A percentile compares a stretch with the other conserved stretches of the same genome.
phyloP scores from a whole-genome alignment of 2,329 filamentous ascomycete species.

The Neoascochyta sp. region DNA sequence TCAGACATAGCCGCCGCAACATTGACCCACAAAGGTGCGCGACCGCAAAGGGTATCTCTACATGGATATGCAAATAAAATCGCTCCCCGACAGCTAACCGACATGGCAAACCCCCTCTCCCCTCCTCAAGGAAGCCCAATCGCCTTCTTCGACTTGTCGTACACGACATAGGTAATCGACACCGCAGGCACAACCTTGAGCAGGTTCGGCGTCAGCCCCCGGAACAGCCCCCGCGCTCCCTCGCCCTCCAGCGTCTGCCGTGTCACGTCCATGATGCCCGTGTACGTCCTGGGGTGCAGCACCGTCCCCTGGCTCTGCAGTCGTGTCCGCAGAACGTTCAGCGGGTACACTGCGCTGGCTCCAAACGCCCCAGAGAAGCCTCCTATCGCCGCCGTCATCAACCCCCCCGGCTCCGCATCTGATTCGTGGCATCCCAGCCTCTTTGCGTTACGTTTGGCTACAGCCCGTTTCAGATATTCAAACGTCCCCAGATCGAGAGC shows the following conservation, averaged over 20 bases:
- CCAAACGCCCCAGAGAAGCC: conserved; percentile 89
- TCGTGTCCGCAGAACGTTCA: conserved; percentile 88
- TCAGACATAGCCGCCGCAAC: conserved; percentile 6
- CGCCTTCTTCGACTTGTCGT: conserved; percentile 41
- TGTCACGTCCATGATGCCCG: conserved; percentile 84
- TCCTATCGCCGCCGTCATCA: conserved; percentile 83
- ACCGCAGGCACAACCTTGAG: conserved; percentile 95
- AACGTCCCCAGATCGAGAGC: conserved; percentile 96
- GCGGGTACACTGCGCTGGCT: conserved; percentile 88
- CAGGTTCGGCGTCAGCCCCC: conserved; percentile 89
- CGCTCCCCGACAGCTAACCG: conserved; percentile 3
- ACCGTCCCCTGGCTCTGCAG: conserved; percentile 91
- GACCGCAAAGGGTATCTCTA: conserved; percentile 28
- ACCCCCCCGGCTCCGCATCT: conserved; percentile 69
- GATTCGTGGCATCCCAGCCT: conserved; percentile 73
- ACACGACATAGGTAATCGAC: conserved; percentile 62
- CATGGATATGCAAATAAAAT: conserved; percentile 26
- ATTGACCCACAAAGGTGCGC: conserved; percentile 4
- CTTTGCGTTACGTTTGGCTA: conserved; percentile 68
- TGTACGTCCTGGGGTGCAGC: conserved; percentile 88
- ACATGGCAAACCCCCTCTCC: background rate
- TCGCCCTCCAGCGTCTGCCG: conserved; percentile 78
- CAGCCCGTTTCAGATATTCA: conserved; percentile 78
- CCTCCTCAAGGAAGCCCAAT: conserved; percentile 32
- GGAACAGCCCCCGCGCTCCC: conserved; percentile 83